Percentiles rank a stretch among this genome's conserved stretches.
Evolutionary conservation across 2,329 filamentous ascomycete species (phyloP).

Genomic region (Verticillium dahliae): DNA sequence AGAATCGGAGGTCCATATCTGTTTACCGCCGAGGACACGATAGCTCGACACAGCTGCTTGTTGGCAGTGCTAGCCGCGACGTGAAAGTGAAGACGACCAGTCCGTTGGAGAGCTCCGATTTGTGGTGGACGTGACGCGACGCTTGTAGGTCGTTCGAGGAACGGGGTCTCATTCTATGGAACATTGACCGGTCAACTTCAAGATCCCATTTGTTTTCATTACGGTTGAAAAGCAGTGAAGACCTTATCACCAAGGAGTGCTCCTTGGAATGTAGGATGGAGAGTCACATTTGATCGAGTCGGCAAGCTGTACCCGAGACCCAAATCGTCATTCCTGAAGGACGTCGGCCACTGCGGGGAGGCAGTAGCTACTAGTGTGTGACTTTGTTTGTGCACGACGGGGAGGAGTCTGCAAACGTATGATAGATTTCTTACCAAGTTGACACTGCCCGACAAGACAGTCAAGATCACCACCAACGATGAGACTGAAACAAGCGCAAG

Average conservation of each 20-base stretch:
- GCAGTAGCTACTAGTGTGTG: background rate
- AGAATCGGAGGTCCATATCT: constrained; percentile 29
- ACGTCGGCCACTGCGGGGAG: background rate
- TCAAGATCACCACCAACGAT: constrained; percentile 6
- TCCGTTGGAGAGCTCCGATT: background rate
- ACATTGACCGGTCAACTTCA: background rate
- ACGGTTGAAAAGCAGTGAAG: background rate
- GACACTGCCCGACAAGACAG: constrained; percentile 6
- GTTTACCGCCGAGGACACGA: constrained; percentile 28
- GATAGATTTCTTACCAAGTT: constrained; percentile 8
- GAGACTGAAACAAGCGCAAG: constrained; percentile 6
- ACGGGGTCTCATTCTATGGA: background rate
- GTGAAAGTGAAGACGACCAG: constrained; percentile 25
- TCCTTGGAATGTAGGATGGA: background rate
- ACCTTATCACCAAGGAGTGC: background rate
- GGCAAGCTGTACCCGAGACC: background rate
- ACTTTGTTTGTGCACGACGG: background rate
- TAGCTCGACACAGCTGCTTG: constrained; percentile 28
- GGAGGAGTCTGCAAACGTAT: background rate
- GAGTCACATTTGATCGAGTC: background rate
- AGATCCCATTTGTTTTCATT: background rate
- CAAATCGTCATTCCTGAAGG: background rate
- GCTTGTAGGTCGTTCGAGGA: background rate
- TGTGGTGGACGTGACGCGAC: background rate
- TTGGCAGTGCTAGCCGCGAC: constrained; percentile 30